Percentiles rank a stretch among this genome's conserved stretches.
Evolutionary conservation across 768 basidiomycete species (phyloP).

Genomic region (Obba rivulosa): DNA sequence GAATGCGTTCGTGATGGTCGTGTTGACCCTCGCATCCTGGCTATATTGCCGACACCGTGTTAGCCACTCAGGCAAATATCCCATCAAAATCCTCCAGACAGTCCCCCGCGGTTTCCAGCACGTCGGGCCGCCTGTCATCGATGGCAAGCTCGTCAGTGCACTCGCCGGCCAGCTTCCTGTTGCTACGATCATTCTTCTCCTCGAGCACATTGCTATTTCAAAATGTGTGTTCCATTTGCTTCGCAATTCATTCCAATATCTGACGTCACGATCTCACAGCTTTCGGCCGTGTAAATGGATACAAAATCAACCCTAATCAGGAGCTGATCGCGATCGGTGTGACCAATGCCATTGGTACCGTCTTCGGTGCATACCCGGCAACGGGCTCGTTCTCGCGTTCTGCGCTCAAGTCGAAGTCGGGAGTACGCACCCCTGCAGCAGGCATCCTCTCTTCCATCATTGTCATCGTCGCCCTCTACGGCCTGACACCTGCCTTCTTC

Average conservation of each 20-base stretch:
- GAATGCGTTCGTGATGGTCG: slow-evolving; percentile 83
- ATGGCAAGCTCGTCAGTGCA: slow-evolving; percentile 50
- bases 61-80: slow-evolving; percentile 58
- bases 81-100: slow-evolving; percentile 75
- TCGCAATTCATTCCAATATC: not conserved
- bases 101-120: slow-evolving; percentile 83
- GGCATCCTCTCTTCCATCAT: slow-evolving; percentile 82
- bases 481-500: slow-evolving; percentile 87
- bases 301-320: slow-evolving; percentile 92
- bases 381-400: slow-evolving; percentile 99
- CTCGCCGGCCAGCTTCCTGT: slow-evolving; percentile 75
- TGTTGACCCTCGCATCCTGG: slow-evolving; percentile 87
- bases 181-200: slow-evolving; percentile 81
- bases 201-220: slow-evolving; percentile 97
- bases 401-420: slow-evolving; percentile 92
- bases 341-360: slow-evolving; percentile 84
- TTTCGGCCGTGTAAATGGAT: slow-evolving; percentile 91
- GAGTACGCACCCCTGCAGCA: slow-evolving; percentile 92
- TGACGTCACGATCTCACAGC: slow-evolving; percentile 37
- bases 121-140: slow-evolving; percentile 43
- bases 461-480: slow-evolving; percentile 92
- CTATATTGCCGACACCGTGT: slow-evolving; percentile 67
- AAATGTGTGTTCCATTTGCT: slow-evolving; percentile 53
- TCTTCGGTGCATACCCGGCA: slow-evolving; percentile 91
- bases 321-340: slow-evolving; percentile 98